Evolutionary conservation across 345 rosid genomes (phyloP).

Genomic region (Firmiana major): DNA sequence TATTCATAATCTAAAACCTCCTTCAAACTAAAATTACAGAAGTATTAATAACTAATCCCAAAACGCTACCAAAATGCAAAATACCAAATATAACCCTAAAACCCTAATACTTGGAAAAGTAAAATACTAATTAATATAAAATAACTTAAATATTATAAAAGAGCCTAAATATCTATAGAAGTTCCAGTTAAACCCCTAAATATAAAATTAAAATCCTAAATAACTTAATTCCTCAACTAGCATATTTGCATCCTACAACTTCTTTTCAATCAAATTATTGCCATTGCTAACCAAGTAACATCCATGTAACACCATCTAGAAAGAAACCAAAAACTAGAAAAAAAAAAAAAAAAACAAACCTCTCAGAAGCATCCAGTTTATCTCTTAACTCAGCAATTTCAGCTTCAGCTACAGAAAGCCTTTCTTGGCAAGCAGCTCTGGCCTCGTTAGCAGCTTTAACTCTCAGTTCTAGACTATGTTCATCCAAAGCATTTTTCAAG

Average conservation of each 20-base stretch:
- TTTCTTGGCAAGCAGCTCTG: constrained; percentile 82
- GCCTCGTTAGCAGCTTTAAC: constrained; percentile 95
- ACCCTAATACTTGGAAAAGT: not conserved
- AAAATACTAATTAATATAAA: not conserved
- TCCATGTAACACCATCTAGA: not conserved
- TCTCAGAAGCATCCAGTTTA: constrained; percentile 67
- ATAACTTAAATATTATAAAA: not conserved
- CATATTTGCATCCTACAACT: not conserved
- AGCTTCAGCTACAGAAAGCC: constrained; percentile 81
- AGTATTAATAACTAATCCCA: not conserved
- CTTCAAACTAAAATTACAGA: not conserved
- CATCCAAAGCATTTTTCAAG: constrained; percentile 67
- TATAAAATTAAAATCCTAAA: not conserved
- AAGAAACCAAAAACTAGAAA: not conserved
- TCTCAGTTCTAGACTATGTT: constrained; percentile 88
- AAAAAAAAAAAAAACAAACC: constrained; percentile 44
- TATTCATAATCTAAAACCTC: not conserved
- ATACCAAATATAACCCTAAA: not conserved
- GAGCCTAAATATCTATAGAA: not conserved
- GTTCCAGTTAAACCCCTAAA: not conserved
- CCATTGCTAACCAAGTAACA: not conserved
- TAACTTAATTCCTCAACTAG: not conserved
- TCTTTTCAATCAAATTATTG: not conserved
- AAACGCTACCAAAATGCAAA: not conserved
- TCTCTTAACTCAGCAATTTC: constrained; percentile 78